Percentiles rank a stretch among this genome's conserved stretches.
phyloP scores from a whole-genome alignment of 495 filamentous ascomycete genomes.

The Pyronema domesticum region DNA sequence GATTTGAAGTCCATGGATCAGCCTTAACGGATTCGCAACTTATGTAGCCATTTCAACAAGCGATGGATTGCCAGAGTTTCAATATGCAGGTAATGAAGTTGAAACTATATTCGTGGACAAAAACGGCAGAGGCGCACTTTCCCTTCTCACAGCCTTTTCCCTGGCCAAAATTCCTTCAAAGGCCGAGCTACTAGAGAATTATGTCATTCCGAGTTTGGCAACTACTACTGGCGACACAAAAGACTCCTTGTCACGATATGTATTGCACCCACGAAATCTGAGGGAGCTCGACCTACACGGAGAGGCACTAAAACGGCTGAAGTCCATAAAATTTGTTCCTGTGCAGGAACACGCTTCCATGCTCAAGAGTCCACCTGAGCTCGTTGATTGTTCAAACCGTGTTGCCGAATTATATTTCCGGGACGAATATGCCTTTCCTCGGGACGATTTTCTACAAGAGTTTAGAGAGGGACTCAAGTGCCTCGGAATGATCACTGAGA shows the following conservation, averaged over 20 bases:
- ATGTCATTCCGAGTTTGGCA: slow-evolving; percentile 10
- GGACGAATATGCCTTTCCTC: slow-evolving; percentile 11
- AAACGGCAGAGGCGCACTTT: neutral
- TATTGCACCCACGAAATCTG: slow-evolving; percentile 8
- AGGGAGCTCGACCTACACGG: neutral
- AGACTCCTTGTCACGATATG: slow-evolving; percentile 10
- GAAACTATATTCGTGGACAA: slow-evolving; percentile 17
- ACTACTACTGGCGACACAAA: slow-evolving; percentile 4
- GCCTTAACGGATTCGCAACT: neutral
- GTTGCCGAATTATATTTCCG: slow-evolving; percentile 11
- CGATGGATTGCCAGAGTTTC: neutral
- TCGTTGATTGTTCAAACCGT: neutral
- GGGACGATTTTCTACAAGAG: neutral
- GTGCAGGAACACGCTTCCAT: neutral
- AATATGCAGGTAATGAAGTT: neutral
- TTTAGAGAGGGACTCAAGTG: neutral
- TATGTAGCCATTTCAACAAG: slow-evolving; percentile 9
- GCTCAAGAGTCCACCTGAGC: slow-evolving; percentile 6
- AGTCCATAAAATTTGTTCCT: slow-evolving; percentile 17
- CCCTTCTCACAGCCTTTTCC: slow-evolving; percentile 2
- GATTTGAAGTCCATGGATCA: slow-evolving; percentile 1
- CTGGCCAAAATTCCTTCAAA: slow-evolving; percentile 7
- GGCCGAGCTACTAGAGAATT: slow-evolving; percentile 7
- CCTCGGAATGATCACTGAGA: slow-evolving; percentile 9
- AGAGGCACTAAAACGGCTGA: slow-evolving; percentile 7